These are phyloP conservation scores for Acorus calamus DNA, from an alignment of 106 monocot species.

Conservation along the genomic window DNA sequence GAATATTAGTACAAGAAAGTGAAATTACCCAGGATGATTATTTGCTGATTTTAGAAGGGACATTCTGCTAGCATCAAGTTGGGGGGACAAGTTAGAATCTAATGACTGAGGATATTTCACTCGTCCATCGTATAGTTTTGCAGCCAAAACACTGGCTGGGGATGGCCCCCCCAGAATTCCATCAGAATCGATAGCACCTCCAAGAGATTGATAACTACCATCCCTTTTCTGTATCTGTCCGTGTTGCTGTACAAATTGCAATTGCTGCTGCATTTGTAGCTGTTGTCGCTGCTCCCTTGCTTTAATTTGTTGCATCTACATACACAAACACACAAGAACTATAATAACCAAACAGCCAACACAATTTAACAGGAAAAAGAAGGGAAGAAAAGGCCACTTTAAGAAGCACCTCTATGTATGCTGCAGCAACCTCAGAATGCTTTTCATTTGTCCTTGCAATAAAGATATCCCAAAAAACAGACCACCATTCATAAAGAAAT, in stretches of 20 bases:
- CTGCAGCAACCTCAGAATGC: too few relatives aligned
- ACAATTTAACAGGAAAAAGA: too few relatives aligned
- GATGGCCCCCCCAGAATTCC: slow-evolving; percentile 52
- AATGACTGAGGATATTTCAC: slow-evolving; percentile 57
- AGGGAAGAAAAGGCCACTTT: too few relatives aligned
- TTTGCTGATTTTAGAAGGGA: slow-evolving; percentile 69
- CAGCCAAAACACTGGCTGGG: slow-evolving; percentile 65
- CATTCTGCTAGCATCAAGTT: slow-evolving; percentile 75
- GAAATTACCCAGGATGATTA: slow-evolving; percentile 57
- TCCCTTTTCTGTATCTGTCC: slow-evolving; percentile 64
- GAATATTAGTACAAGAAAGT: background rate
- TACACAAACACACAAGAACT: too few relatives aligned
- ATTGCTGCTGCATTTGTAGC: slow-evolving; percentile 59
- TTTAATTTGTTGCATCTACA: slow-evolving; percentile 62
- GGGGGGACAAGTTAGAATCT: slow-evolving; percentile 62
- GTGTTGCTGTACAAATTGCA: slow-evolving; percentile 70
- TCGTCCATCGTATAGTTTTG: slow-evolving; percentile 60
- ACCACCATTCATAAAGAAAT: too few relatives aligned
- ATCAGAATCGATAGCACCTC: slow-evolving; percentile 54
- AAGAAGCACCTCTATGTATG: too few relatives aligned
- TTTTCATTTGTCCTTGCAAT: too few relatives aligned
- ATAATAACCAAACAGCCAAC: too few relatives aligned
- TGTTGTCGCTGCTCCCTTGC: slow-evolving; percentile 65
- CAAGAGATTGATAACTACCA: slow-evolving; percentile 39
- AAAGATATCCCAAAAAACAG: too few relatives aligned